phyloP scores from a whole-genome alignment of 2,329 filamentous ascomycete species.

The Ciborinia camelliae region DNA sequence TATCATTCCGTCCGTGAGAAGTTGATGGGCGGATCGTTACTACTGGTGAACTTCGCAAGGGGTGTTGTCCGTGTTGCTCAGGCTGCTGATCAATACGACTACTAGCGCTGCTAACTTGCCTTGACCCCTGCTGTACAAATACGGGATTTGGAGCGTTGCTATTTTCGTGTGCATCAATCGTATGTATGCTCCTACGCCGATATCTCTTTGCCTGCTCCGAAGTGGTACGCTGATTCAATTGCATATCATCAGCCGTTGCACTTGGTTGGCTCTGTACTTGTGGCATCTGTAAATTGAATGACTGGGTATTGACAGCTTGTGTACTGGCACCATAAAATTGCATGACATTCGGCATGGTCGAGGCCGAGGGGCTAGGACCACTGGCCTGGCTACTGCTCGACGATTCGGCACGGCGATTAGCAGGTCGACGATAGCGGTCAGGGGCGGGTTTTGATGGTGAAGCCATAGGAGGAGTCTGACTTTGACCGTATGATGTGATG shows the following conservation, averaged over 20 bases:
- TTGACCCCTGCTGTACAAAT: conserved; percentile 32
- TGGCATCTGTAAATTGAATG: conserved; percentile 33
- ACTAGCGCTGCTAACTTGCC: conserved; percentile 34
- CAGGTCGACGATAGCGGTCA: conserved; percentile 75
- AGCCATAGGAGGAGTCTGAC: conserved; percentile 45
- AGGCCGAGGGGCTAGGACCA: conserved; percentile 41
- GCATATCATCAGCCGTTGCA: conserved; percentile 38
- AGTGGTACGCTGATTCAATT: conserved; percentile 53
- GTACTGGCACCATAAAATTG: conserved; percentile 51
- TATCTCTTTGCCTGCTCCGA: conserved; percentile 71
- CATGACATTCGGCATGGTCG: conserved; percentile 52
- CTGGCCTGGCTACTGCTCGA: conserved; percentile 27
- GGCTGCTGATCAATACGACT: conserved; percentile 35
- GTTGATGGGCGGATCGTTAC: conserved; percentile 30
- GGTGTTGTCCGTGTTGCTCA: conserved; percentile 35
- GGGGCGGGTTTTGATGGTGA: conserved; percentile 66
- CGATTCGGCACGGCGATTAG: conserved; percentile 48
- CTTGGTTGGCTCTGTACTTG: conserved; percentile 27
- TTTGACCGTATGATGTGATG: conserved; percentile 45
- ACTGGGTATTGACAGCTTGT: conserved; percentile 30
- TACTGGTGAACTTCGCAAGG: conserved; percentile 37
- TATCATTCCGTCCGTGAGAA: conserved; percentile 46
- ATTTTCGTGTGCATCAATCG: conserved; percentile 45
- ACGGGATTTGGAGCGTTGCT: conserved; percentile 22
- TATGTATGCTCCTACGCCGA: conserved; percentile 78